Conservation (phyloP, 306 rosid species). For the Abrus precatorius region DNA sequence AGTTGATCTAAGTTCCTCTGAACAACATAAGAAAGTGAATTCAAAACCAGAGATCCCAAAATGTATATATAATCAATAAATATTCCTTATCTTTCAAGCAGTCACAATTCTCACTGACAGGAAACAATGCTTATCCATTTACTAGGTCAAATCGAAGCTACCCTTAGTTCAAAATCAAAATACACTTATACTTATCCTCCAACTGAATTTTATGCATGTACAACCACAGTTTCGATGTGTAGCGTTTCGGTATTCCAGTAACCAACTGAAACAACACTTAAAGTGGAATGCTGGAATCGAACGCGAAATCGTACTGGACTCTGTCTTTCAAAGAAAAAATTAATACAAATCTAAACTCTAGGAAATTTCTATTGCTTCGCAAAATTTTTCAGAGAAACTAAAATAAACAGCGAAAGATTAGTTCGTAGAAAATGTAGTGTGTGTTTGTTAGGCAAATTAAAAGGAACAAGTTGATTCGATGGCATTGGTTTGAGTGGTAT, state of each 20-base stretch:
- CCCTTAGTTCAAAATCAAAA: conserved; percentile 30
- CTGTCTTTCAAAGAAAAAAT: neutral
- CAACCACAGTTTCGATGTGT: neutral
- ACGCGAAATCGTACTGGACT: neutral
- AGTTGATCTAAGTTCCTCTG: conserved; percentile 97
- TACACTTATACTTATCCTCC: neutral
- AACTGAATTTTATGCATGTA: neutral
- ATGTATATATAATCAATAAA: conserved; percentile 1
- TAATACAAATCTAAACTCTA: neutral
- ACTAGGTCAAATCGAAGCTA: conserved; percentile 27
- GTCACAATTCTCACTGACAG: conserved; percentile 14
- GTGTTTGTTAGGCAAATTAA: neutral
- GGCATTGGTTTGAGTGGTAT: conserved; percentile 15
- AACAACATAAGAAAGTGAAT: conserved; percentile 35
- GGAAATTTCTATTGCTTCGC: neutral
- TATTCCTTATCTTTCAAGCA: neutral
- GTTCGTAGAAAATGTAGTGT: neutral
- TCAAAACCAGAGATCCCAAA: conserved; percentile 44
- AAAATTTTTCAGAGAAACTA: neutral
- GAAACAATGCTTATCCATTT: conserved; percentile 28
- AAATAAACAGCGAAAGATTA: neutral
- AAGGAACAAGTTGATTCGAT: conserved; percentile 5
- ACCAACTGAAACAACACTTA: conserved; percentile 11
- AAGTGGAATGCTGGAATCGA: neutral
- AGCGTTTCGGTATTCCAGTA: neutral